Evolutionary conservation across 2,329 filamentous ascomycete species (phyloP), one percentile per base, ranked within the genome.

Genomic region (Fusarium concolor): DNA sequence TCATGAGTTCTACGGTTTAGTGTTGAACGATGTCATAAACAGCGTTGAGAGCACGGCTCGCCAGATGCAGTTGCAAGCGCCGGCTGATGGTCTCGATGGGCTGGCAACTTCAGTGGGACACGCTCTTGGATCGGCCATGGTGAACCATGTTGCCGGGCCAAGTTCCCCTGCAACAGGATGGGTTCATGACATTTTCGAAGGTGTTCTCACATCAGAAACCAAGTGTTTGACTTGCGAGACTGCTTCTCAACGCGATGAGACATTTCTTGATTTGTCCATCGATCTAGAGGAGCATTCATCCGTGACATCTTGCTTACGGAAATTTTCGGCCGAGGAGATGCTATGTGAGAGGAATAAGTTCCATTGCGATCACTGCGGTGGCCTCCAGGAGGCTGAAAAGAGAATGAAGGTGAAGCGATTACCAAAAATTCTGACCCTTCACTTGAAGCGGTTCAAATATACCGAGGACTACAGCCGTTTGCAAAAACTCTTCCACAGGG

Each of bases 291-390:
- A 97, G 75, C 94, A 98, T 77, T 94, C 94, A 1, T 99, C 96
- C 0, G 96, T 99, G 5, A 98, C 96, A 4, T 95, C 96, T 26
- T 99, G 96, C 77, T 81, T 99, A 68, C 88, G 93, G 61, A 97
- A 97, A 74, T 99, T 99, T 75, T 99, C 96, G 0, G 94, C 96
- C 44, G 96, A 98, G 75, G 96, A 99, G 79, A 97, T 98, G 93
- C 86, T 99, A 59, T 98, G 96, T 76, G 96, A 99, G 81, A 88
- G 94, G 63, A 98, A 99, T 83, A 99, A 99, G 77, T 99, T 99
- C 71, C 95, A 99, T 76, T 99, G 96, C 80, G 96, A 99, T 77
- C 94, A 94, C 73, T 99, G 96, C 72, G 96, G 96, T 53, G 96
- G 96, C 4, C 83, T 99, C 56, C 96, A 99, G 79, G 96, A 99